These are phyloP conservation scores for Fraxinus angustifolia DNA, from an alignment of 305 asterid species.

Conservation along the genomic window DNA sequence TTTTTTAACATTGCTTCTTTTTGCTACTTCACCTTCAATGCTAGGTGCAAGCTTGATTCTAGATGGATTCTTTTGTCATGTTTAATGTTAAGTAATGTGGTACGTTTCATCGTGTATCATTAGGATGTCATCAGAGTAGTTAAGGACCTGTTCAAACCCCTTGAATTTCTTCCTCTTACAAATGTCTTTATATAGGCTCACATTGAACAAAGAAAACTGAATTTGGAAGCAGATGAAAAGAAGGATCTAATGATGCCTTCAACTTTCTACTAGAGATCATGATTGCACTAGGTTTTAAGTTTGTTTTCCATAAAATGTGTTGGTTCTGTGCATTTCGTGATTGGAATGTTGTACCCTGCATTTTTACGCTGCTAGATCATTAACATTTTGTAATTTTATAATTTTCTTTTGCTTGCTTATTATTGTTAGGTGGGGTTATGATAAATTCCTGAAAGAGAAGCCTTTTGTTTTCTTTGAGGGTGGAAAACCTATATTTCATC, in stretches of 20 bases:
- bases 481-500: slow-evolving; percentile 63
- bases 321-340: not conserved
- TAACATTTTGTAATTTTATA: slow-evolving; percentile 3
- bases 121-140: not conserved
- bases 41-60: not conserved
- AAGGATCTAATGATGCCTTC: not conserved
- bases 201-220: not conserved
- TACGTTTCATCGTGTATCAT: not conserved
- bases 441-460: slow-evolving; percentile 78
- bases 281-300: not conserved
- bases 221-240: not conserved
- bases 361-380: not conserved
- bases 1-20: not conserved
- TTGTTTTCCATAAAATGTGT: not conserved
- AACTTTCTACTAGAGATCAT: not conserved
- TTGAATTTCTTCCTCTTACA: not conserved
- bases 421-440: slow-evolving; percentile 77
- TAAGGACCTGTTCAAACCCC: not conserved
- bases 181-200: not conserved
- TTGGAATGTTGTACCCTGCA: not conserved
- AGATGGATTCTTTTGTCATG: not conserved
- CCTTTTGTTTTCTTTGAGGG: slow-evolving; percentile 77
- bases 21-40: not conserved
- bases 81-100: not conserved
- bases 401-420: slow-evolving; percentile 17